A percentile compares a stretch with the other conserved stretches of the same genome.
phyloP scores from a whole-genome alignment of 768 basidiomycete genomes.

The Glaciozyma antarctica region DNA sequence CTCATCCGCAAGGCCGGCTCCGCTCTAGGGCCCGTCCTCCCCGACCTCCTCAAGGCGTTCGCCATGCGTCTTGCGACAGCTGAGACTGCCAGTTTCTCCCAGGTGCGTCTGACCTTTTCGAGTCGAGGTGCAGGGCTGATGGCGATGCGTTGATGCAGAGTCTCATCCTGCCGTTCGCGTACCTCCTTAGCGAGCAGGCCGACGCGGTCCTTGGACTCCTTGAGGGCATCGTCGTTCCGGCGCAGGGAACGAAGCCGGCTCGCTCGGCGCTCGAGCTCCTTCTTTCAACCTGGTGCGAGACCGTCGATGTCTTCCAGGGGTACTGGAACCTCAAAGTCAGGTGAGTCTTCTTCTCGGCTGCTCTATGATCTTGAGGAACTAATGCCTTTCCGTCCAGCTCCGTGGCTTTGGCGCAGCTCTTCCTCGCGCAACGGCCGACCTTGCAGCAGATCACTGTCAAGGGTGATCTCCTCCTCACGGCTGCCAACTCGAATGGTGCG shows the following conservation, averaged over 20 bases:
- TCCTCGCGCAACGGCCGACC: conserved; percentile 52
- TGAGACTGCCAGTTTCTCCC: conserved; percentile 81
- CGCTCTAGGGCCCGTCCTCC: conserved; percentile 70
- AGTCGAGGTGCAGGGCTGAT: background rate
- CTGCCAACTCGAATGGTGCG: conserved; percentile 66
- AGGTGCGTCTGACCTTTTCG: conserved; percentile 45
- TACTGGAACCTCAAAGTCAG: conserved; percentile 82
- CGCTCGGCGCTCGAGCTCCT: conserved; percentile 64
- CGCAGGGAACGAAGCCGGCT: background rate
- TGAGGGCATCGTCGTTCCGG: conserved; percentile 51
- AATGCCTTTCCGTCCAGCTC: no score
- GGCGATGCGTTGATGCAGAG: conserved; percentile 52
- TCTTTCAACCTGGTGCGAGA: conserved; percentile 90
- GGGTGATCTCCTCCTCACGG: conserved; percentile 79
- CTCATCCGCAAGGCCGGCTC: conserved; percentile 74
- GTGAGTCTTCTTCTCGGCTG: conserved; percentile 35
- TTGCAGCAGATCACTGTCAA: conserved; percentile 66
- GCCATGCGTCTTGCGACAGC: conserved; percentile 68
- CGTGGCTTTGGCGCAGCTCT: conserved; percentile 64
- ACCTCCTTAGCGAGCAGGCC: conserved; percentile 76
- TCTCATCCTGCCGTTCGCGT: conserved; percentile 84
- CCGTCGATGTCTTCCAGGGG: conserved; percentile 81
- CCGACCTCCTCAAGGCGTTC: conserved; percentile 77
- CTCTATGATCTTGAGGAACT: no score
- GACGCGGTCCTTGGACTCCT: conserved; percentile 69